Base-by-base conservation (phyloP, 2,329 filamentous ascomycete species). In the Pseudovirgaria hyperparasitica region DNA sequence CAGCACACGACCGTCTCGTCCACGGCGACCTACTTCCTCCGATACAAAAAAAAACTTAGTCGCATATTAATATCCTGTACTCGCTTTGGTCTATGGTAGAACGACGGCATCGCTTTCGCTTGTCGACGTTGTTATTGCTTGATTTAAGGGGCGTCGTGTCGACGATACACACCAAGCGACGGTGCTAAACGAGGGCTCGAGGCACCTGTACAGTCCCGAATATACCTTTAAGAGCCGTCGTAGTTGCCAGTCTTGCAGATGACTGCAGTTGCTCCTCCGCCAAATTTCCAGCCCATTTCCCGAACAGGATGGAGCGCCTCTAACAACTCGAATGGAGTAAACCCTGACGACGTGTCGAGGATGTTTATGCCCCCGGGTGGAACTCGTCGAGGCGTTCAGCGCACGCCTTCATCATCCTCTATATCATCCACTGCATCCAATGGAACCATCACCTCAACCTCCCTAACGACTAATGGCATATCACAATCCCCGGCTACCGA, bases 331-430 rank as follows among this genome's bases (percentile, higher is more conserved):
- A 72, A 67, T 60, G 65, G 66, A 51, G 59, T 72, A 43, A 65
- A 70, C 62, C 67, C 77, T 49, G 62, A 76, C 52, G 84, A 92
- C 62, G 82, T 92, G 57, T 73, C 78, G 40, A 77, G 79, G 55
- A 86, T 92, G 71, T 82, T 92, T 54, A 77, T 82, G 69, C 81
- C 82, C 48, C n/a, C n/a, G n/a, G n/a, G n/a, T n/a, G n/a, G n/a
- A n/a, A 17, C 21, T 14, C 82, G 85, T 44, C 94, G 93, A 62
- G 76, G 70, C 49, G 67, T 84, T 35, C 82, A 87, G 54, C 76
- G 87, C 52, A 78, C 78, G 47, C 92, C 84, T 63, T 96, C 87
- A 19, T 90, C 84, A 32, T 92, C 85, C 4, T 93, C 86, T 23
- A 66, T 92, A 37, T 60, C 63, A 30, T 75, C 72, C 13, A 59